phyloP scores from a whole-genome alignment of 208 protist genomes.

The Crithidia mellificae region DNA sequence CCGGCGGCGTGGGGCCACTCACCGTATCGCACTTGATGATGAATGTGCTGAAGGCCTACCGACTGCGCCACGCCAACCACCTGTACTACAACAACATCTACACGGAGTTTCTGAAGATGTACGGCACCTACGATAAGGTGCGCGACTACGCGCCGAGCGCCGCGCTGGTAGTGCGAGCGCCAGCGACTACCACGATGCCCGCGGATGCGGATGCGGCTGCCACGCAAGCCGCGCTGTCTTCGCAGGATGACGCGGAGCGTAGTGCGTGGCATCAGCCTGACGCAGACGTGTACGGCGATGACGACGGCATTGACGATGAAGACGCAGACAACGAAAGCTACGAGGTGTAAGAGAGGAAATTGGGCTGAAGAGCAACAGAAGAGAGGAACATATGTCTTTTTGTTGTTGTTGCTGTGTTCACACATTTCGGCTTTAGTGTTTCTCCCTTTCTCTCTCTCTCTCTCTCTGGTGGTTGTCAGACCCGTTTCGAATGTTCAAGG shows the following conservation, averaged over 20 bases:
- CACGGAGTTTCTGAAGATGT: constrained; percentile 51
- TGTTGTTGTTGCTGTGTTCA: too few species aligned
- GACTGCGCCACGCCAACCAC: constrained; percentile 37
- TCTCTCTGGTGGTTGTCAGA: neutral
- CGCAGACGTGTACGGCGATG: neutral
- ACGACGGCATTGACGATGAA: constrained; percentile 28
- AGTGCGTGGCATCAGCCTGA: neutral
- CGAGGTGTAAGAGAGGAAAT: constrained; percentile 35
- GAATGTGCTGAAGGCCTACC: constrained; percentile 84
- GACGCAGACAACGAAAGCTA: constrained; percentile 49
- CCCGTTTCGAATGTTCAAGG: too few species aligned
- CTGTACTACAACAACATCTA: constrained; percentile 52
- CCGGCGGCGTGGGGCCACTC: constrained; percentile 97
- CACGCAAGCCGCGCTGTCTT: neutral
- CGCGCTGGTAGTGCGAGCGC: constrained; percentile 6
- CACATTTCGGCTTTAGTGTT: neutral
- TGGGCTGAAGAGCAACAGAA: too few species aligned
- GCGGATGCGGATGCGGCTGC: neutral
- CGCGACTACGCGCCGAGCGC: constrained; percentile 16
- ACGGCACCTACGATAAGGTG: constrained; percentile 32
- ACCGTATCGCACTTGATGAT: constrained; percentile 92
- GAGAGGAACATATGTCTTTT: neutral
- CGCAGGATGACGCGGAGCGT: neutral
- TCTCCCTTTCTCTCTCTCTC: neutral
- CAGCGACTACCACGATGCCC: constrained; percentile 1